phyloP scores from a whole-genome alignment of 306 rosid genomes.

The Vigna nakashimae region DNA sequence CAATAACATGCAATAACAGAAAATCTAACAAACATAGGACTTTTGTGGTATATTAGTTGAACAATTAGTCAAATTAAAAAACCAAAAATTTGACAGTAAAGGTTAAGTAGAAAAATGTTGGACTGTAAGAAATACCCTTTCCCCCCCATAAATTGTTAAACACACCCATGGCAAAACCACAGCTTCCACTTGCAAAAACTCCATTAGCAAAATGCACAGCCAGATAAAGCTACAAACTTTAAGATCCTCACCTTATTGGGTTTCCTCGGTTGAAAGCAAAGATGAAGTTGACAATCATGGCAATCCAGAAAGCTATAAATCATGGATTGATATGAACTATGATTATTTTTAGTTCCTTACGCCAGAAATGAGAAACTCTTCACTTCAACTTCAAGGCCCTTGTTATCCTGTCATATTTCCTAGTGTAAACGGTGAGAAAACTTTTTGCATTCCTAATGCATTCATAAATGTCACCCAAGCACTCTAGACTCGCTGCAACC shows the following conservation, averaged over 20 bases:
- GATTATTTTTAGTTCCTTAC: too few relatives aligned
- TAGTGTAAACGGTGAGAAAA: too few relatives aligned
- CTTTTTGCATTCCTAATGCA: too few relatives aligned
- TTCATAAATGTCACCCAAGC: too few relatives aligned
- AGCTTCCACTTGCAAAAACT: constrained; percentile 36
- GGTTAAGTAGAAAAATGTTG: constrained; percentile 23
- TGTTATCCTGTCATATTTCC: too few relatives aligned
- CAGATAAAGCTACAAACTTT: constrained; percentile 39
- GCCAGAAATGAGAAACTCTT: too few relatives aligned
- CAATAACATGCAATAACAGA: background rate
- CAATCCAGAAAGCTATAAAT: constrained; percentile 91
- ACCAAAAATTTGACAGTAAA: background rate
- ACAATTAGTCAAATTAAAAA: constrained; percentile 14
- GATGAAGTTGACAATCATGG: constrained; percentile 98
- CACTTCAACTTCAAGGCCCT: too few relatives aligned
- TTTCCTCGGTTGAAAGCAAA: constrained; percentile 92
- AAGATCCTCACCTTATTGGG: constrained; percentile 74
- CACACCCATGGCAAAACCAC: constrained; percentile 31
- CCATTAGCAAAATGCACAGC: constrained; percentile 34
- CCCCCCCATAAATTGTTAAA: background rate
- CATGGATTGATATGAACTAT: too few relatives aligned
- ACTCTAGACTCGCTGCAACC: too few relatives aligned
- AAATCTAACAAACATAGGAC: constrained; percentile 14
- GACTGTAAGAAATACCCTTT: constrained; percentile 18
- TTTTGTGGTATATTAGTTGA: background rate